Conservation (phyloP, 345 rosid species). For the Eucalyptus curtisii region DNA sequence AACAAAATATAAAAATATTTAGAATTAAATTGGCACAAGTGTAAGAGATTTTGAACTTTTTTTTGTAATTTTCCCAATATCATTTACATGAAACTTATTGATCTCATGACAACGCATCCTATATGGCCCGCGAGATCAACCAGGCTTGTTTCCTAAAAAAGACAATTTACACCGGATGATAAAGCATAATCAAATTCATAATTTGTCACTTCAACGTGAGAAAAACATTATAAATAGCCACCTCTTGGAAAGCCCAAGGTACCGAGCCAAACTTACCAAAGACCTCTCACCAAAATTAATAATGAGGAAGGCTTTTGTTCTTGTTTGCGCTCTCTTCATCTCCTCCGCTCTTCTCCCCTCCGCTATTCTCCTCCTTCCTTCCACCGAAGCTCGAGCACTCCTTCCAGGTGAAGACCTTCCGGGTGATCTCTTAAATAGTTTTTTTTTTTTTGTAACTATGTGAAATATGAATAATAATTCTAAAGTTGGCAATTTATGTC, state of each 20-base stretch:
- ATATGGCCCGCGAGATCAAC: not conserved
- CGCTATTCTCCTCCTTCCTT: not conserved
- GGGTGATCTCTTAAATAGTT: not conserved
- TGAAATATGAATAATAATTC: too few relatives aligned
- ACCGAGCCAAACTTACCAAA: not conserved
- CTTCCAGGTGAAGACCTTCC: not conserved
- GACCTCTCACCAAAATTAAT: not conserved
- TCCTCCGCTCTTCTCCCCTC: not conserved
- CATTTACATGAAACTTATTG: too few relatives aligned
- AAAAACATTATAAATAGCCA: not conserved
- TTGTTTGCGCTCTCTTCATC: not conserved
- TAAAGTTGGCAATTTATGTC: too few relatives aligned
- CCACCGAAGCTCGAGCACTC: not conserved
- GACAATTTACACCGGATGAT: not conserved
- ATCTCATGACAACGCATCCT: not conserved
- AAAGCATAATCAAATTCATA: not conserved
- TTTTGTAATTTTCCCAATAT: too few relatives aligned
- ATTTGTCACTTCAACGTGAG: not conserved
- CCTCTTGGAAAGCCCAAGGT: not conserved
- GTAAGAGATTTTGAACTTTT: too few relatives aligned
- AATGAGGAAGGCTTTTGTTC: not conserved
- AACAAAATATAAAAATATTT: too few relatives aligned
- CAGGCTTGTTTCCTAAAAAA: not conserved
- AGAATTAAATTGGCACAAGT: too few relatives aligned
- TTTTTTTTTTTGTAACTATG: too few relatives aligned